These are phyloP conservation scores for Microsporum ferrugineum DNA, from an alignment of 2,329 filamentous ascomycete genomes.

Conservation along the genomic window DNA sequence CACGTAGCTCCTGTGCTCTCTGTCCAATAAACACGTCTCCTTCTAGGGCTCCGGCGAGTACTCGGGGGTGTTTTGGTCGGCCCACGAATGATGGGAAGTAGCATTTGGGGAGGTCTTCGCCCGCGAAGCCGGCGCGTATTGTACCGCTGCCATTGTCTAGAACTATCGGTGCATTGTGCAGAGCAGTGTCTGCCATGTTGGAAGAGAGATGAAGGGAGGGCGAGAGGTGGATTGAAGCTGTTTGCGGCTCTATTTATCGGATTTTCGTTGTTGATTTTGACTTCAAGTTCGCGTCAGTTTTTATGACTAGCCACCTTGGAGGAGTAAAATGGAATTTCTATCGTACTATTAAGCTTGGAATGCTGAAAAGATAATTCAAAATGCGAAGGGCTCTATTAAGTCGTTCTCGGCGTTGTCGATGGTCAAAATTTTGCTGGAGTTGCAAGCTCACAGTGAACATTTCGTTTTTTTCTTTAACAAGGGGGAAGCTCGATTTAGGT, in stretches of 20 bases:
- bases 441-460: background rate
- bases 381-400: background rate
- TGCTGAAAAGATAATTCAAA: background rate
- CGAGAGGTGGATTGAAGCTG: background rate
- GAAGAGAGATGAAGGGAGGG: constrained; percentile 2
- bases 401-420: background rate
- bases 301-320: background rate
- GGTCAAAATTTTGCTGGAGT: background rate
- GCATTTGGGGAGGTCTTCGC: constrained; percentile 90
- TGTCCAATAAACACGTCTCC: constrained; percentile 95
- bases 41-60: constrained; percentile 90
- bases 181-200: constrained; percentile 51
- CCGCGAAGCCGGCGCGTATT: constrained; percentile 91
- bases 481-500: background rate
- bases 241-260: background rate
- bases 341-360: background rate
- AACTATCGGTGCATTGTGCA: constrained; percentile 97
- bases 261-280: background rate
- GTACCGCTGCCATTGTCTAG: constrained; percentile 98
- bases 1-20: constrained; percentile 78
- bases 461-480: background rate
- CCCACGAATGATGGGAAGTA: constrained; percentile 97
- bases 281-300: background rate
- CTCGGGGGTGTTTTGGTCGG: constrained; percentile 84
- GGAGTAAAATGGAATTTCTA: background rate